These are phyloP conservation scores for Fusarium subtropicale DNA, from an alignment of 2,329 filamentous ascomycete species.

Conservation along the genomic window DNA sequence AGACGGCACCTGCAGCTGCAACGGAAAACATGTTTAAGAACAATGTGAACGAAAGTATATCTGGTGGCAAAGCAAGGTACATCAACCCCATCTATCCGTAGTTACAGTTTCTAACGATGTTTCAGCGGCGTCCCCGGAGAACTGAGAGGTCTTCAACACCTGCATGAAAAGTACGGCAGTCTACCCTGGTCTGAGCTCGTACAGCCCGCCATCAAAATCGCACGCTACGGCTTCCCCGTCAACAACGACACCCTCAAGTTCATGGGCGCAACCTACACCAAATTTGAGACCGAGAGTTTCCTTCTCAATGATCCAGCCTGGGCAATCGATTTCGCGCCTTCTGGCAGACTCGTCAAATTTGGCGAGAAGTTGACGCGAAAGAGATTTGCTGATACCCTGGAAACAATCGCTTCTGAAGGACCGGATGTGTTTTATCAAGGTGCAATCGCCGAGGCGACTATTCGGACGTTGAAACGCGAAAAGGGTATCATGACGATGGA, in stretches of 20 bases:
- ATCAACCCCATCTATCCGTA: constrained; percentile 48
- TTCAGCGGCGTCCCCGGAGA: constrained; percentile 75
- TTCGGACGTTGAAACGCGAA: constrained; percentile 69
- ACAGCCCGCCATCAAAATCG: constrained; percentile 76
- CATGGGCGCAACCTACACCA: constrained; percentile 66
- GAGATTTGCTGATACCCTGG: constrained; percentile 79
- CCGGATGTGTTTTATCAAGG: constrained; percentile 77
- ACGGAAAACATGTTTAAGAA: constrained; percentile 84
- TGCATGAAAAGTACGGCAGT: constrained; percentile 75
- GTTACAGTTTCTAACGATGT: accelerated
- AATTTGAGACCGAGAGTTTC: constrained; percentile 62
- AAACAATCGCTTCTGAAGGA: constrained; percentile 74
- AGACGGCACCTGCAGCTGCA: constrained; percentile 83
- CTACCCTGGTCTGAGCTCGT: constrained; percentile 76
- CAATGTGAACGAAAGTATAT: constrained; percentile 71
- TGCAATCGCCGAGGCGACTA: constrained; percentile 75
- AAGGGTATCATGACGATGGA: constrained; percentile 82
- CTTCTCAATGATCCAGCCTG: constrained; percentile 77
- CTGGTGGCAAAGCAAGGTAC: constrained; percentile 78
- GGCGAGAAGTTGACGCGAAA: constrained; percentile 82
- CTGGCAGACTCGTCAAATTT: constrained; percentile 71
- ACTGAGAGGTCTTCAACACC: constrained; percentile 77
- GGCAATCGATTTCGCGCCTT: constrained; percentile 86
- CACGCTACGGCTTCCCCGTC: constrained; percentile 77
- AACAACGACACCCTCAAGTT: constrained; percentile 77